Evolutionary conservation across 2,329 filamentous ascomycete species (phyloP).

Genomic region (Harringtonia aguacate): DNA sequence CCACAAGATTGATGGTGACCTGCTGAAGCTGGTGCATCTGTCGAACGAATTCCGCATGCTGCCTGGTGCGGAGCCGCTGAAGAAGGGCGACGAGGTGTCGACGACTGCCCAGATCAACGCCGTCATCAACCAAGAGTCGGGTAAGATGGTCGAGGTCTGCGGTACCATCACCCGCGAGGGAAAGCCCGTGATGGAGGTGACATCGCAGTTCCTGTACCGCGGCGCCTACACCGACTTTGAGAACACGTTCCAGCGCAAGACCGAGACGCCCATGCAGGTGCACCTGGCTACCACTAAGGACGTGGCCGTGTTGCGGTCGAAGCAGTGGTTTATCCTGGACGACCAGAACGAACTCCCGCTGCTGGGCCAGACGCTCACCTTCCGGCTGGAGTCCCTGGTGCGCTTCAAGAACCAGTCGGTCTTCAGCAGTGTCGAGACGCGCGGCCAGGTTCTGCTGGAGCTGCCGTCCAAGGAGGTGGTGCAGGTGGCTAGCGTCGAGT

Average conservation of each 20-base stretch:
- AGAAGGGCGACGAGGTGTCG: slow-evolving; percentile 87
- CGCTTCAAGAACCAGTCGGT: slow-evolving; percentile 92
- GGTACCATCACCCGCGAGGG: slow-evolving; percentile 84
- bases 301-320: slow-evolving; percentile 85
- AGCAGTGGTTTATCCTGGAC: slow-evolving; percentile 94
- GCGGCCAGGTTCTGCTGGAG: slow-evolving; percentile 86
- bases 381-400: slow-evolving; percentile 86
- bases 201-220: slow-evolving; percentile 94
- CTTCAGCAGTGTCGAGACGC: slow-evolving; percentile 84
- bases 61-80: slow-evolving; percentile 84
- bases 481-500: slow-evolving; percentile 94
- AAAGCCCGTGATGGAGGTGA: slow-evolving; percentile 91
- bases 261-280: slow-evolving; percentile 89
- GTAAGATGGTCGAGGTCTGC: slow-evolving; percentile 99
- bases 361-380: slow-evolving; percentile 84
- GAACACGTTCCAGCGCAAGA: slow-evolving; percentile 98
- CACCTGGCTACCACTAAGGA: slow-evolving; percentile 82
- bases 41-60: slow-evolving; percentile 99
- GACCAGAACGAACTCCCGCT: slow-evolving; percentile 63
- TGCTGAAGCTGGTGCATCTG: slow-evolving; percentile 90
- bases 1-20: slow-evolving; percentile 86
- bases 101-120: slow-evolving; percentile 95
- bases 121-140: slow-evolving; percentile 94
- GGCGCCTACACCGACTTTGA: slow-evolving; percentile 87
- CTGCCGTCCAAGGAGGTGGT: slow-evolving; percentile 95